Evolutionary conservation across 140 eudicot genomes (phyloP), one percentile per base, ranked within the genome.

Genomic region (Bidens hawaiensis): DNA sequence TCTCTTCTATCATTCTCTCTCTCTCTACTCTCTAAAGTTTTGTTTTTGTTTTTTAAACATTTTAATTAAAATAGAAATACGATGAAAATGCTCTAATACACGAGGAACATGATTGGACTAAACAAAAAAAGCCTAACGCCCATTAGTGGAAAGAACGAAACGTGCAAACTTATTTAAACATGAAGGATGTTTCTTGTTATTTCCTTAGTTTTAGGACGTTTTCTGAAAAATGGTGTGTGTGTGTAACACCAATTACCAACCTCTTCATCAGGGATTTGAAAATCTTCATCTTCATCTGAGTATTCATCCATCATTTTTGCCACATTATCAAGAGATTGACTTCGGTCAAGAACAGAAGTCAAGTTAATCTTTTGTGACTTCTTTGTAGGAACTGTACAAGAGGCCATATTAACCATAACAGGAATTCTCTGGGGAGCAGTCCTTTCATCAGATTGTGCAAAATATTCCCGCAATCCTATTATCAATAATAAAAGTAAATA

Each of bases 251-350:
- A 6, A 41, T 63, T 60, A 45, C 43, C 34, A 93, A n/a, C 96
- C 88, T 93, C 96, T 42, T 85, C 94, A 30, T 87, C 99, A 23
- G 87, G 78, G 36, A 65, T 75, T 60, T 76, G 98, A 28, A 75
- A 23, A 48, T 93, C 99, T 73, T 88, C 99, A 52, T 93, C 99
- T 55, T 93, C 99, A 60, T 93, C 99, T 12, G 99, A 93, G 75
- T 80, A 75, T 41, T 93, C 99, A 83, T 93, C 99, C 95, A 93
- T 74, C 82, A 85, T 60, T 18, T 71, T 78, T 71, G 82, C 84
- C 72, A 78, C 88, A 70, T 79, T 88, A 73, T 93, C 96, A 23
- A 85, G 80, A 56, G 94, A 91, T 22, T 78, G 75, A 67, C 76
- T 82, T 60, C 90, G 81, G 34, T 74, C 68, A 73, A 70, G 94